Percentiles rank a stretch among this genome's conserved stretches.
Evolutionary conservation across 495 filamentous ascomycete genomes (phyloP).

Genomic region (Letharia columbiana): DNA sequence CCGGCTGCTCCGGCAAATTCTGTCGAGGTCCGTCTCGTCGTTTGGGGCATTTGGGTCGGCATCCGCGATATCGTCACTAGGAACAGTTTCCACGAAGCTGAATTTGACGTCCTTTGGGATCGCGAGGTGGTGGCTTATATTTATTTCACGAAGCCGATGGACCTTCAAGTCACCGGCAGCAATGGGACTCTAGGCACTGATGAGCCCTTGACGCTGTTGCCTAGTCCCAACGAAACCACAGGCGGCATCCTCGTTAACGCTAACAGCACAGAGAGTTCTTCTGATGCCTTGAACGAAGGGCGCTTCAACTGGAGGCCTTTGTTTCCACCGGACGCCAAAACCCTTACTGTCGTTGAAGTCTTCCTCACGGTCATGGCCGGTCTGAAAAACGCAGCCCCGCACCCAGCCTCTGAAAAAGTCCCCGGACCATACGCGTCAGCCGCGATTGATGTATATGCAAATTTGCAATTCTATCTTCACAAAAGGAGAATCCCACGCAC

Average conservation of each 20-base stretch:
- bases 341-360: not conserved
- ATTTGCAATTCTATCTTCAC: not conserved
- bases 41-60: not conserved
- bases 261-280: not conserved
- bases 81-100: not conserved
- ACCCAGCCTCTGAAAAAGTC: not conserved
- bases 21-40: conserved; percentile 3
- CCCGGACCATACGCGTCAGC: not conserved
- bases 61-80: not conserved
- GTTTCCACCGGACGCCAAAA: not conserved
- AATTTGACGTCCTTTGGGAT: conserved; percentile 3
- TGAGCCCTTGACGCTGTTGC: not conserved
- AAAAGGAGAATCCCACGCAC: not conserved
- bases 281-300: not conserved
- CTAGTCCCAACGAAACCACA: not conserved
- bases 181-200: not conserved
- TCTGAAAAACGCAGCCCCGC: conserved; percentile 1
- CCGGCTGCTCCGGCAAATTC: not conserved
- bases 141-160: not conserved
- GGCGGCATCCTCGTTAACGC: not conserved
- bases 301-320: not conserved
- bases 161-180: not conserved
- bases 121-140: not conserved
- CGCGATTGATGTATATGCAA: not conserved
- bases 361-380: conserved; percentile 4